Base-by-base conservation (phyloP, 768 basidiomycete genomes). In the Trametes elegans region DNA sequence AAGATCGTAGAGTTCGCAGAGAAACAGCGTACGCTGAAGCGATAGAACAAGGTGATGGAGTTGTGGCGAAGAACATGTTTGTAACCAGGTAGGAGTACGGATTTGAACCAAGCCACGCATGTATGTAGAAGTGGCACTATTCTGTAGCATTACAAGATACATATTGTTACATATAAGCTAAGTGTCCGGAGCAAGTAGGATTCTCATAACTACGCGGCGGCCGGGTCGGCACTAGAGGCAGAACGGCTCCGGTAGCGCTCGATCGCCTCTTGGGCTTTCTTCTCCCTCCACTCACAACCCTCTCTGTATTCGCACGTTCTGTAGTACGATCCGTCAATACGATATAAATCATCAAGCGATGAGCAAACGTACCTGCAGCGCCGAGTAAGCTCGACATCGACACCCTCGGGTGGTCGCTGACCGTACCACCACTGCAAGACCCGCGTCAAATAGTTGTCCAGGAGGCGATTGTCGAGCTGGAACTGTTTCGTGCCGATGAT, bases 1-100 rank as follows among this genome's bases (percentile, higher is more conserved):
- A 98, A 98, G 74, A 87, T 97, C 27, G 93, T 99, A 1, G 90
- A 96, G 66, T 87, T 85, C 67, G 96, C 97, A 3, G 97, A 98
- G 75, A 98, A 98, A 75, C 97, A 98, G 73, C 80, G 96, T 68
- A 98, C 97, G 23, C 63, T 84, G 64, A 85, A 85, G 64, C 70
- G 73, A 51, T 75, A 49, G 38, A 18, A n/a, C n/a, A n/a, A n/a
- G n/a, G n/a, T 34, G 16, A 14, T 35, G 14, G 3, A 3, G 9
- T 21, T 40, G 16, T 8, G 34, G 34, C 13, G 34, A 14, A 35
- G 34, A 14, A 35, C 14, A 35, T 14, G 34, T 35, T 11, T 35
- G 18, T 11, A 35, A n/a, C 14, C 4, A n/a, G 13, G 34, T 35
- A 35, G 5, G 13, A 35, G n/a, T n/a, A n/a, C n/a, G n/a, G n/a